Conservation (phyloP, 352 stramenopile genomes). For the Phytophthora citrophthora region DNA sequence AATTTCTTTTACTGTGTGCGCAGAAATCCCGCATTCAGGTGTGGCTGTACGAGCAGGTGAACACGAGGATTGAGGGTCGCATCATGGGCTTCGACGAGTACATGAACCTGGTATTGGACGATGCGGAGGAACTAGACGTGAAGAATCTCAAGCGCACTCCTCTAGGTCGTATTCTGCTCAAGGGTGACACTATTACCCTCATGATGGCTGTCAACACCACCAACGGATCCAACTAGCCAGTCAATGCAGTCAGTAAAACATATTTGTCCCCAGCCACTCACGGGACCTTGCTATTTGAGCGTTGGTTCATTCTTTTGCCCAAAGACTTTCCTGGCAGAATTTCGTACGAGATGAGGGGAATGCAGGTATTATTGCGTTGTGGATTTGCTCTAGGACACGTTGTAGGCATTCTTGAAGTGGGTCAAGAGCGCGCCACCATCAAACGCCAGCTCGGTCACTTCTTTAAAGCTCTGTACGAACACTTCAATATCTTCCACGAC, state of each 20-base stretch:
- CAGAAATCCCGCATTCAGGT: slow-evolving; percentile 98
- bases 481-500: slow-evolving; percentile 76
- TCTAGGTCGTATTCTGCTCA: slow-evolving; percentile 98
- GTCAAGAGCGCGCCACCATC: slow-evolving; percentile 63
- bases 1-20: slow-evolving; percentile 10
- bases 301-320: not conserved
- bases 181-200: slow-evolving; percentile 99
- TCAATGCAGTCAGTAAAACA: slow-evolving; percentile 26
- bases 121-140: slow-evolving; percentile 96
- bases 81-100: slow-evolving; percentile 99
- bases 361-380: slow-evolving; percentile 27
- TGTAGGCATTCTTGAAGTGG: slow-evolving; percentile 70
- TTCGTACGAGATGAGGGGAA: slow-evolving; percentile 4
- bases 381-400: slow-evolving; percentile 36
- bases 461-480: slow-evolving; percentile 78
- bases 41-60: slow-evolving; percentile 99
- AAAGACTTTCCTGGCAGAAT: slow-evolving; percentile 1
- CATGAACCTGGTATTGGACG: slow-evolving; percentile 99
- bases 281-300: slow-evolving; percentile 13
- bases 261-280: slow-evolving; percentile 22
- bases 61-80: slow-evolving; percentile 98
- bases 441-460: slow-evolving; percentile 73
- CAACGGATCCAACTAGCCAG: slow-evolving; percentile 44
- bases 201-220: slow-evolving; percentile 90
- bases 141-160: slow-evolving; percentile 95